Evolutionary conservation across 2,329 filamentous ascomycete genomes (phyloP), one percentile per base, ranked within the genome.

Genomic region (Colletotrichum sp.): DNA sequence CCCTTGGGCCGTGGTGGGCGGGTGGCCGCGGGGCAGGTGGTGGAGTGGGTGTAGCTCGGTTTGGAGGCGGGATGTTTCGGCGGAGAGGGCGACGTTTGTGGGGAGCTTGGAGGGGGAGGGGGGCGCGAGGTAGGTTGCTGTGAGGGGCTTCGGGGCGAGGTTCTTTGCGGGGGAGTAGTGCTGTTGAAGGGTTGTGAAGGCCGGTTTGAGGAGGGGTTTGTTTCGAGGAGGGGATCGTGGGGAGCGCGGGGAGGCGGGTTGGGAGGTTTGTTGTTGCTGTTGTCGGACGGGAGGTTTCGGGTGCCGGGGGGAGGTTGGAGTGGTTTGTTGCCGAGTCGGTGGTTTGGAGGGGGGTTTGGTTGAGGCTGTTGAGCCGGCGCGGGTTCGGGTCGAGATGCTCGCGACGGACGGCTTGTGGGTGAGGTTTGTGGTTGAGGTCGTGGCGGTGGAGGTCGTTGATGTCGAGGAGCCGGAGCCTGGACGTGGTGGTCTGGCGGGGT

Each of bases 141-240:
- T 90, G n/a, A 91, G 86, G 7, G 92, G 91, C 76, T 94, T 94
- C 1, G 92, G 91, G 1, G 90, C 88, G 10, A 88, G 84, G 6
- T 86, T 87, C 80, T 93, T 93, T 60, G 90, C 90, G 0, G 93
- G 93, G 32, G 91, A 93, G 84, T 91, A 94, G 84, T 94, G 92
- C 79, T 94, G 92, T 79, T 94, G 92, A 52, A 91, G 88, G 1
- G 90, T 93, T 64, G 87, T 90, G 83, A 94, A 94, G 63, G 88
- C 85, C 0, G 92, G 91, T 10, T 89, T 88, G 30, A 85, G 83
- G n/a, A 84, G 82, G 21, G 84, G 82, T 55, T 81, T 82, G 21
- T 71, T 77, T 80, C 64, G 77, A 71, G 63, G 49, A 3, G 70
- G 71, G 9, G 71, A 65, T 55, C 44, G 55, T 16, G 71, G 70